A percentile compares a stretch with the other conserved stretches of the same genome.
These are phyloP conservation scores for Colletotrichum sp. DNA, from an alignment of 2,329 filamentous ascomycete genomes.

Conservation along the genomic window DNA sequence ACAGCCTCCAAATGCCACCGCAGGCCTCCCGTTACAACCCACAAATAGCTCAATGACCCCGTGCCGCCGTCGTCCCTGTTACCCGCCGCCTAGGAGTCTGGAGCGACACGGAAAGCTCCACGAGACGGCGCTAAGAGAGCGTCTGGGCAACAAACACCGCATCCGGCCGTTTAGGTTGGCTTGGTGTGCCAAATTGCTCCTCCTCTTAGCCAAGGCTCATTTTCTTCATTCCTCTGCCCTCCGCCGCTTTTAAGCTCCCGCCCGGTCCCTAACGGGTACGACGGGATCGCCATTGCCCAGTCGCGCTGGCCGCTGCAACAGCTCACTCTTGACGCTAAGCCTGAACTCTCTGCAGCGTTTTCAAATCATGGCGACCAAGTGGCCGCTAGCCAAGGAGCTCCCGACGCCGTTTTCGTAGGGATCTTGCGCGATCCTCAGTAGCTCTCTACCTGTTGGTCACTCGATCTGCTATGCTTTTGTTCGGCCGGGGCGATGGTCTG, in stretches of 20 bases:
- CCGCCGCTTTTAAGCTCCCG: not conserved
- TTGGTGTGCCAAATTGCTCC: not conserved
- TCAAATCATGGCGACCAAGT: conserved; percentile 3
- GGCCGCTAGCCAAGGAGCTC: not conserved
- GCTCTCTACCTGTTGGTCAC: not conserved
- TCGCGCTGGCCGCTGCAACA: not conserved
- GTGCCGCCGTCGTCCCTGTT: not conserved
- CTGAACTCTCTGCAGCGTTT: not conserved
- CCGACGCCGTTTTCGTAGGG: not conserved
- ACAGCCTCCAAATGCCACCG: not conserved
- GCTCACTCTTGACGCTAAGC: not conserved
- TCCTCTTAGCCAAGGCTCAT: not conserved
- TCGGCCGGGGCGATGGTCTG: not conserved
- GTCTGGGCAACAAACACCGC: not conserved
- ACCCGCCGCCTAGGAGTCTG: not conserved
- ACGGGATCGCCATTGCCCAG: not conserved
- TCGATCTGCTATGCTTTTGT: not conserved
- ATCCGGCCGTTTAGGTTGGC: not conserved
- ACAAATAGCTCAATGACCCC: not conserved
- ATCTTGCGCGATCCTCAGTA: not conserved
- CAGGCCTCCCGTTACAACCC: not conserved
- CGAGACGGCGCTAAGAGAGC: not conserved
- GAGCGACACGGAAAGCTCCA: not conserved
- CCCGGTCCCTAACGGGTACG: not conserved
- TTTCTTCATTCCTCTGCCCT: not conserved